Conservation (phyloP, 208 protist species). For the Acanthamoeba royreba region DNA sequence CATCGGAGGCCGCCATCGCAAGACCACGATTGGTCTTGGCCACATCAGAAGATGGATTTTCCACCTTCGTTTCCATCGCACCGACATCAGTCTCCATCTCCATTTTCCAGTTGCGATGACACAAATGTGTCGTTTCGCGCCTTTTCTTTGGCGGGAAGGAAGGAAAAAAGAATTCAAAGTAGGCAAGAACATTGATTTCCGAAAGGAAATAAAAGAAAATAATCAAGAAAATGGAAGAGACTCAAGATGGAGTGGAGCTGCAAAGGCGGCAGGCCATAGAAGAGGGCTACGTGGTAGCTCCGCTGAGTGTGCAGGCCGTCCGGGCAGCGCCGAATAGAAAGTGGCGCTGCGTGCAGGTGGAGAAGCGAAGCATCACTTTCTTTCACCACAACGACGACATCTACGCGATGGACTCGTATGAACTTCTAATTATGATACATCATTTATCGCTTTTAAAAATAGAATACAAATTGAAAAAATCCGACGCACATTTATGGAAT, state of each 20-base stretch:
- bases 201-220: background rate
- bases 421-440: background rate
- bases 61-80: no score
- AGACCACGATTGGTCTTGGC: no score
- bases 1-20: no score
- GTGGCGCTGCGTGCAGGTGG: background rate
- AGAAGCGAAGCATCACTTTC: background rate
- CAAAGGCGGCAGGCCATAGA: background rate
- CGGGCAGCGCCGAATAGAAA: background rate
- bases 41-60: no score
- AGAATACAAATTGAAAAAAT: background rate
- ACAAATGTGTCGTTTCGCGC: no score
- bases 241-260: background rate
- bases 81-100: no score
- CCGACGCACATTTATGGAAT: background rate
- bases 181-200: background rate
- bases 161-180: background rate
- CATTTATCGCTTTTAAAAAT: background rate
- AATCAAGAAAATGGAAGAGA: background rate
- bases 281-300: background rate
- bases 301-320: background rate
- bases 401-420: background rate
- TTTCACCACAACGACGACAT: background rate
- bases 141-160: background rate
- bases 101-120: no score